phyloP scores from a whole-genome alignment of 345 rosid genomes.

The Populus davidiana region DNA sequence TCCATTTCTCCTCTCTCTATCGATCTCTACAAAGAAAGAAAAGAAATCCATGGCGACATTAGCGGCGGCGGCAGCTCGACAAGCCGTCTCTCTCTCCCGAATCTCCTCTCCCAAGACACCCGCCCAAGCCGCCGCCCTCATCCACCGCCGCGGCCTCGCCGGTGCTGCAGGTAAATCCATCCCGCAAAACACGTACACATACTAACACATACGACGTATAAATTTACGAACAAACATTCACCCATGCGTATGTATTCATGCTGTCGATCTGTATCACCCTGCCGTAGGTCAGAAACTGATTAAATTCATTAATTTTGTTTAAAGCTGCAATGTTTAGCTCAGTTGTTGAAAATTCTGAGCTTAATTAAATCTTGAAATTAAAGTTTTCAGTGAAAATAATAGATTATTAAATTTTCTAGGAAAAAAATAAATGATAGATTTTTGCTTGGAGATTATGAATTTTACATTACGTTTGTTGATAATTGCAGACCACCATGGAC shows the following conservation, averaged over 20 bases:
- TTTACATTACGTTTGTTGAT: not conserved
- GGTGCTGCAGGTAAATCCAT: constrained; percentile 72
- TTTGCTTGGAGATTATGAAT: not conserved
- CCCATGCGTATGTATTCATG: not conserved
- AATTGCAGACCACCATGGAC: constrained; percentile 36
- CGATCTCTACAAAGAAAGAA: not conserved
- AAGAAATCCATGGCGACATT: constrained; percentile 44
- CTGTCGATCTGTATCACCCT: not conserved
- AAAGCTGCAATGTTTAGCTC: not conserved
- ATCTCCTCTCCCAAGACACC: constrained; percentile 25
- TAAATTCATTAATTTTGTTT: not conserved
- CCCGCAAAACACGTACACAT: not conserved
- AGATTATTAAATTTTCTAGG: too few relatives aligned
- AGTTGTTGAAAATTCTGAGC: not conserved
- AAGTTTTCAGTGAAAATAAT: not conserved
- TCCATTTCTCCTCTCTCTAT: not conserved
- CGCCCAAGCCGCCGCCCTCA: constrained; percentile 34
- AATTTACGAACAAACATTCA: not conserved
- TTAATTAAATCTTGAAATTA: not conserved
- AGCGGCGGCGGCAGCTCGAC: constrained; percentile 53
- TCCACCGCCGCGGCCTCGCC: constrained; percentile 75
- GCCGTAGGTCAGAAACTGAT: not conserved
- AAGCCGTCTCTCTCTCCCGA: constrained; percentile 31
- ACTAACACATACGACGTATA: not conserved
- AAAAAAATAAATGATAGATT: not conserved